Evolutionary conservation across 1,139 yeast species (phyloP), one percentile per base, ranked within the genome.

Genomic region (Saccharomyces hybrid): DNA sequence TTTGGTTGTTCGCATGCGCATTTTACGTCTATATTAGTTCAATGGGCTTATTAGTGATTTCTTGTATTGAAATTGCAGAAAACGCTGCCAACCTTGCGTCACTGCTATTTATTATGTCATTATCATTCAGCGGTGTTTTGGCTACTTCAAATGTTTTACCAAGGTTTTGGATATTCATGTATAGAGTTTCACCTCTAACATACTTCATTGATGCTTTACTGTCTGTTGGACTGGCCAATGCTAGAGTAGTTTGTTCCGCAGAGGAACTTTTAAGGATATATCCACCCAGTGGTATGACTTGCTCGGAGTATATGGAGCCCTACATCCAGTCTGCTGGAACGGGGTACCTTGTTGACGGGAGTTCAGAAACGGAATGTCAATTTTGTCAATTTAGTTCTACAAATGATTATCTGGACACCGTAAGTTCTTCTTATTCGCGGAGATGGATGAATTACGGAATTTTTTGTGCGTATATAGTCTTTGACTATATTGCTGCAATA

Each of bases 121-220:
- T 86, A 70, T 78, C 80, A 56, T 86, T 87, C 80, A 83, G 90
- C 72, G 95, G 95, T 78, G 93, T 85, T 46, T 72, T 87, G 68
- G 86, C 81, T 11, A 76, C 83, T 31, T 80, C 83, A 28, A 67
- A 72, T 13, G 73, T 72, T n/a, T 69, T 85, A 70, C 61, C 82
- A 74, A 71, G 82, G 61, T 74, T 79, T 73, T 76, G 86, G 88
- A 57, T 78, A 64, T 75, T 80, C 78, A 75, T 75, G 77, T 70
- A 84, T 74, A 75, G 88, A 66, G 75, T 73, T 44, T 81, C 82
- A 53, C 89, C 89, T 26, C 75, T 82, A 57, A 83, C 87, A 3
- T 81, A 81, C 60, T 72, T 80, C 65, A 71, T 80, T 48, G 73
- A 74, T 53, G 79, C 78, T 16, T 71, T 80, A 63, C 66, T 83